phyloP scores from a whole-genome alignment of 2,329 filamentous ascomycete species.

The Fusarium newnesense region DNA sequence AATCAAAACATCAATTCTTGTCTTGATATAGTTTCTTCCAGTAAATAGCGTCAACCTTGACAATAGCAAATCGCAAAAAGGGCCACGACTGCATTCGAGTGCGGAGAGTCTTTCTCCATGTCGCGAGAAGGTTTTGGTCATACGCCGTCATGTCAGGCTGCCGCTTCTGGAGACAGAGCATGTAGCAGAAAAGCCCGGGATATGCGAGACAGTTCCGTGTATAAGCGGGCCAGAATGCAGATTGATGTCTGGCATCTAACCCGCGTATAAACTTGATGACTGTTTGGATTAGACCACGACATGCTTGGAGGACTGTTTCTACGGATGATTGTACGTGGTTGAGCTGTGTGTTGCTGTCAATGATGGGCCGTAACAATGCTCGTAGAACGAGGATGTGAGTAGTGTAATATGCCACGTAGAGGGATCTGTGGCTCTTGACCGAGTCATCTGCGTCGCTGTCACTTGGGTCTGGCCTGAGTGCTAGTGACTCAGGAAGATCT shows the following conservation, averaged over 20 bases:
- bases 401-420: constrained; percentile 5
- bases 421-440: background rate
- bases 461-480: fast-evolving
- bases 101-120: background rate
- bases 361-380: background rate
- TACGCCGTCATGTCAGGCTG: background rate
- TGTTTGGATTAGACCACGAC: background rate
- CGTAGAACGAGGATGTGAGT: background rate
- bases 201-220: background rate
- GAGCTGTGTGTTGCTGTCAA: background rate
- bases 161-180: constrained; percentile 1
- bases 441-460: background rate
- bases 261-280: constrained; percentile 8
- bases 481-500: background rate
- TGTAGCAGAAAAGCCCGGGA: constrained; percentile 2
- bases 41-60: constrained; percentile 11
- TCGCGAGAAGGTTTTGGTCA: background rate
- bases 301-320: background rate
- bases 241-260: background rate
- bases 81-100: constrained; percentile 2
- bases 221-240: background rate
- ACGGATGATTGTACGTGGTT: background rate
- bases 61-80: background rate
- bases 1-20: background rate
- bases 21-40: constrained; percentile 7